These are phyloP conservation scores for Schizochytrium sp. DNA, from an alignment of 108 stramenopile genomes.

Conservation along the genomic window DNA sequence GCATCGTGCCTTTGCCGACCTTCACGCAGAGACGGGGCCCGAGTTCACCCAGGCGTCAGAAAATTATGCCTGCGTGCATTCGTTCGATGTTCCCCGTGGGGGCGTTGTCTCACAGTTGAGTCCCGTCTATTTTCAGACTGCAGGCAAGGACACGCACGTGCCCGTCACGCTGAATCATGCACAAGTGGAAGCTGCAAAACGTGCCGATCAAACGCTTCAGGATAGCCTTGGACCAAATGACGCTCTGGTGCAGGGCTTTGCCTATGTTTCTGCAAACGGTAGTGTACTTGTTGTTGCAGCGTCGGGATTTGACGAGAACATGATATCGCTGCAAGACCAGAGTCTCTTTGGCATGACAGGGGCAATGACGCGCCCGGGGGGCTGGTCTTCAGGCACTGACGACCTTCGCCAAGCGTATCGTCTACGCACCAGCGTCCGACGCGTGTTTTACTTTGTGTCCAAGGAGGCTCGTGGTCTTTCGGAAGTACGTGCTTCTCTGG, in stretches of 20 bases:
- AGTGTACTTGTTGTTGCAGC: background rate
- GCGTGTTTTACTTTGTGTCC: background rate
- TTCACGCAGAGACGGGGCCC: background rate
- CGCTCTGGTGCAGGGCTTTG: background rate
- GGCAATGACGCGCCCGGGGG: background rate
- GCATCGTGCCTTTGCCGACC: background rate
- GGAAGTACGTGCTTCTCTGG: background rate
- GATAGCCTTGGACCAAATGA: background rate
- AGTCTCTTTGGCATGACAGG: background rate
- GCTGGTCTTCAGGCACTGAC: background rate
- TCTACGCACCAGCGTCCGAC: background rate
- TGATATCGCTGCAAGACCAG: background rate
- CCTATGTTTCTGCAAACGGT: background rate
- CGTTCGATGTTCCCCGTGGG: background rate
- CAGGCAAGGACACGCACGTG: background rate
- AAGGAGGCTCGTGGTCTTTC: background rate
- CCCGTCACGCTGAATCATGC: background rate
- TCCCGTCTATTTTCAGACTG: background rate
- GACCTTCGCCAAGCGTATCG: background rate
- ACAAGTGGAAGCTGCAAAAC: background rate
- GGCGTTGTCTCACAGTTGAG: background rate
- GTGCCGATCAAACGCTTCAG: background rate
- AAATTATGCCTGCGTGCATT: background rate
- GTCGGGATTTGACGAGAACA: background rate
- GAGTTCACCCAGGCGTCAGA: background rate